Base-by-base conservation (phyloP, 306 rosid species). In the Malus sylvestris region DNA sequence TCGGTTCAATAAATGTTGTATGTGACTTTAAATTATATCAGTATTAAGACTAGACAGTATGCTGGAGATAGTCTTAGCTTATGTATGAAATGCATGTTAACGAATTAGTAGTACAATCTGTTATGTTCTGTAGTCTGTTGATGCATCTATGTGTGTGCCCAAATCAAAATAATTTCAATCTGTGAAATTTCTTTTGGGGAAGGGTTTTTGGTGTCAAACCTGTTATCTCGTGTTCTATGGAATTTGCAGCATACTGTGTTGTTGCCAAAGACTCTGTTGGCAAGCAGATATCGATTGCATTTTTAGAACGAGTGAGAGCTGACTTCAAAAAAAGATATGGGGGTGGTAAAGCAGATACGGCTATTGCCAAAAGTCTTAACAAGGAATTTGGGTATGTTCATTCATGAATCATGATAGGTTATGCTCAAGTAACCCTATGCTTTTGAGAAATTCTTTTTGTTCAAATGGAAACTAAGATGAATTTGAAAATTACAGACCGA, bases 311-410 rank as follows among this genome's bases (percentile, higher is more conserved):
- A 59, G 71, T 89, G 81, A 95, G 83, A 80, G 90, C 92, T 0
- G 99, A 95, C 85, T 95, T 95, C 57, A 90, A 75, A 77, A 92
- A 81, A 81, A 86, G 99, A 88, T 92, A 92, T 84, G 93, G 97
- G 19, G 97, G 97, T 14, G 98, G 98, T 78, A 92, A 89, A 86
- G 96, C 99, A 9, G 88, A 86, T 76, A 92, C 98, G 2, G 99
- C 99, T 29, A 64, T 76, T 71, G 92, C 90, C 33, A 89, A 92
- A 88, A 91, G 99, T 83, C 98, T 95, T 78, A 95, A 86, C 88
- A 95, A 92, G 85, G 98, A 92, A 78, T 95, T 95, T 18, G 99
- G 97, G 99, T 93, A 85, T 69, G 62, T 76, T 78, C 55, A 49
- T 78, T 78, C 73, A 55, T 75, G 72, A 60, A 61, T 42, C 52